Conservation (phyloP, 164 flowering plant species). For the Aristolochia fimbriata region DNA sequence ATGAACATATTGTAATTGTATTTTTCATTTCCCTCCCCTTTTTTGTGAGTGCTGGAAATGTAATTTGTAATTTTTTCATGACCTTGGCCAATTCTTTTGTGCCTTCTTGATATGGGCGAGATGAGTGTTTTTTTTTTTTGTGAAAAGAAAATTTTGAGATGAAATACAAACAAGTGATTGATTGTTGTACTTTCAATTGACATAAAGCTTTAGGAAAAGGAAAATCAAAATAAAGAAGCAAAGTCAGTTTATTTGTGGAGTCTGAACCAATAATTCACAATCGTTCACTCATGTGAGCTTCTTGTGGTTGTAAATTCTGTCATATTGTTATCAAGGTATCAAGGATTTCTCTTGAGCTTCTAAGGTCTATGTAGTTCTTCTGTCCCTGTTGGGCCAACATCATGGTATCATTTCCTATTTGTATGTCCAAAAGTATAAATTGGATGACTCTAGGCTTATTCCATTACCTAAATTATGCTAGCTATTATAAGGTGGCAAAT, state of each 20-base stretch:
- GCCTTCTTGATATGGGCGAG: background rate
- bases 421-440: conserved; percentile 40
- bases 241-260: too few species aligned
- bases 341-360: too few species aligned
- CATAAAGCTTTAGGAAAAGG: too few species aligned
- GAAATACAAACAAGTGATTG: background rate
- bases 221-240: too few species aligned
- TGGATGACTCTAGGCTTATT: conserved; percentile 64
- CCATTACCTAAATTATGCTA: conserved; percentile 74
- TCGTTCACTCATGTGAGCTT: too few species aligned
- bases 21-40: background rate
- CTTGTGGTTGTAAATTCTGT: too few species aligned
- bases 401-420: too few species aligned
- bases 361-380: too few species aligned
- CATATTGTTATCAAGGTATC: too few species aligned
- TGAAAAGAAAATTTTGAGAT: background rate
- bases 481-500: conserved; percentile 57
- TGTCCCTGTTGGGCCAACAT: too few species aligned
- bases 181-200: too few species aligned
- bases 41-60: background rate
- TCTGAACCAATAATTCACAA: too few species aligned
- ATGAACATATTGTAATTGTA: background rate
- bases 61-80: conserved; percentile 2
- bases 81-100: background rate
- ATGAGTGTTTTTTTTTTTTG: background rate